Evolutionary conservation across 495 filamentous ascomycete species (phyloP), one percentile per base, ranked within the genome.

Genomic region (Parathielavia hyrcaniae): DNA sequence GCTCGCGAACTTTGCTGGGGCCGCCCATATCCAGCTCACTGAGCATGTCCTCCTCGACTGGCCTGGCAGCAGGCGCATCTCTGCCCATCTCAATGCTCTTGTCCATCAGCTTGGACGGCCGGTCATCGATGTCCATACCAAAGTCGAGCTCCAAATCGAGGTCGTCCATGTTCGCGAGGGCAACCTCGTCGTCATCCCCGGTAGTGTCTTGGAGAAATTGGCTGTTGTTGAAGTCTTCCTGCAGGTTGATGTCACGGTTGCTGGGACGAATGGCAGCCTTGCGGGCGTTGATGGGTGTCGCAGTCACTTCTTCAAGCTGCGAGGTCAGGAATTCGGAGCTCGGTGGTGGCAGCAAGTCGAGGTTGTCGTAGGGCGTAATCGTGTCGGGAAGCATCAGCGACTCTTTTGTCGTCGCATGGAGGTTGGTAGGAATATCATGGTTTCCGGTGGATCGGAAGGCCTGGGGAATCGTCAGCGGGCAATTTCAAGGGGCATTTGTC

Each of bases 331-430:
- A 82, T 40, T 86, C 87, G 7, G 86, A 81, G 67, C 89, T 88
- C 41, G 89, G 82, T 50, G 88, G 80, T 0, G 77, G 79, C 36
- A 79, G 70, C 61, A 80, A 71, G 57, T 80, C 81, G 55, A 96
- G 84, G 61, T 96, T 81, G 64, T 97, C 91, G 32, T 90, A 83
- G 62, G 95, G 90, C 19, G 91, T 96, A 54, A 97, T 81, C 39
- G 86, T 84, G 77, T 97, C 91, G 10, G 89, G 90, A 45, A 97
- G 80, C 65, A 87, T 87, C 57, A 90, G 82, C 34, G 83, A 82
- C 66, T 85, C 86, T 44, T 81, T 86, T 59, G 83, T 81, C 23
- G 74, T 83, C 56, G 84, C 77, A 60, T 73, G 80, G 35, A 78
- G 61, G 55, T 84, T 86, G 26, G 81, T 79, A n/a, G 86, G 84